Conservation (phyloP, 225 moss, liverwort and hornwort species). For the Thuidium tamariscinum region DNA sequence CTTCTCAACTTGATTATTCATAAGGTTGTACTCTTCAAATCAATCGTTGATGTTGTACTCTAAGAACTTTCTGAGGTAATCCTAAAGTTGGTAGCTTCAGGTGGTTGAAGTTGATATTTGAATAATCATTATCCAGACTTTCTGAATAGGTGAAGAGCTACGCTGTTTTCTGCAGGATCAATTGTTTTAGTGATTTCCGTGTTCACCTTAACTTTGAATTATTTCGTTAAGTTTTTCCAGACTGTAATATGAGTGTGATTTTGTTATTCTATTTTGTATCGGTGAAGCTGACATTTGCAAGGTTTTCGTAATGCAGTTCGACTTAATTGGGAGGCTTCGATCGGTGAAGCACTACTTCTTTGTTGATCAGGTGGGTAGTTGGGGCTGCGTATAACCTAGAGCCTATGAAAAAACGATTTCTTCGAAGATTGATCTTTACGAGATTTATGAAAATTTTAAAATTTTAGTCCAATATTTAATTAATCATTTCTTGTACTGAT, state of each 20-base stretch:
- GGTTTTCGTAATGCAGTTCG: conserved; percentile 39
- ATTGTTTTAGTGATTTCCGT: background rate
- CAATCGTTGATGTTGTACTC: background rate
- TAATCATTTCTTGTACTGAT: background rate
- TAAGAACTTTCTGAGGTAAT: background rate
- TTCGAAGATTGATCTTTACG: background rate
- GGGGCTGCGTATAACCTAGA: background rate
- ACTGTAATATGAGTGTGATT: background rate
- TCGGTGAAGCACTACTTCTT: conserved; percentile 96
- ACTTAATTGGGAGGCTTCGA: conserved; percentile 87
- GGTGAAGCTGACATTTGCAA: background rate
- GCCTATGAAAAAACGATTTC: background rate
- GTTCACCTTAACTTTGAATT: background rate
- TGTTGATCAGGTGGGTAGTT: conserved; percentile 71
- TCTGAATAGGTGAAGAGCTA: background rate
- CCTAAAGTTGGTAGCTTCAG: background rate
- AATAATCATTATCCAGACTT: background rate
- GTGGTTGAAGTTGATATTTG: background rate
- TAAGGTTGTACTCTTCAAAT: conserved; percentile 29
- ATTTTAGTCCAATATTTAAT: background rate
- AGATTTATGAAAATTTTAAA: background rate
- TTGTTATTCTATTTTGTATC: background rate
- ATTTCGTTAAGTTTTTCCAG: background rate
- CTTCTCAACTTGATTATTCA: conserved; percentile 74
- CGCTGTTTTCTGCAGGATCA: background rate